Evolutionary conservation across 2,329 filamentous ascomycete species (phyloP).

Genomic region (Chaetomiaceae sp.): DNA sequence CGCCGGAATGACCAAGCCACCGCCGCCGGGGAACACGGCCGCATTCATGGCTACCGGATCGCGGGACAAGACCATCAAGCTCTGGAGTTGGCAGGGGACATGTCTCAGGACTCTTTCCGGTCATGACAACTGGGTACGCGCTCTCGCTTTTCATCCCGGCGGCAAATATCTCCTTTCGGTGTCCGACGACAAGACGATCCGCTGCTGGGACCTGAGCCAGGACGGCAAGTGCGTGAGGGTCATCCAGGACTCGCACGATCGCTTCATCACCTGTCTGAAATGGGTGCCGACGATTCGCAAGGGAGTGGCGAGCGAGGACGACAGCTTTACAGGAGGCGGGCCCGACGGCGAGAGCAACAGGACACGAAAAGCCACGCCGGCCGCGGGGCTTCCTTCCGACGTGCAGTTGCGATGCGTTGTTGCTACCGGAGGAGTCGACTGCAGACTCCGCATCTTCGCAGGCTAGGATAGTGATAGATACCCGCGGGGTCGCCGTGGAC

Average conservation of each 20-base stretch:
- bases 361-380: no score
- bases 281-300: no score
- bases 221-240: constrained; percentile 86
- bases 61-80: constrained; percentile 80
- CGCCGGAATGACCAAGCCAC: constrained; percentile 77
- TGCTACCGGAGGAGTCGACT: no score
- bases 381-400: no score
- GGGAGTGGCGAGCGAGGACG: no score
- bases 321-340: no score
- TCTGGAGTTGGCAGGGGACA: constrained; percentile 83
- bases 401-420: no score
- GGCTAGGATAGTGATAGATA: no score
- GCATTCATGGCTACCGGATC: constrained; percentile 88
- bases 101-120: constrained; percentile 78
- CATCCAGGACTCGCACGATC: constrained; percentile 68
- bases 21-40: constrained; percentile 65
- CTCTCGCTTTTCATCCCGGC: constrained; percentile 80
- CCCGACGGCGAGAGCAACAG: no score
- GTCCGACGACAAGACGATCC: constrained; percentile 82
- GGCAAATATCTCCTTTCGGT: constrained; percentile 85
- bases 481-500: no score
- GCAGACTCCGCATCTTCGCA: no score
- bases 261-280: no score
- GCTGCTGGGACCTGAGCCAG: constrained; percentile 90
- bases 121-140: constrained; percentile 92